These are phyloP conservation scores for Colletotrichum tropicale DNA, from an alignment of 2,329 filamentous ascomycete species.

Conservation along the genomic window DNA sequence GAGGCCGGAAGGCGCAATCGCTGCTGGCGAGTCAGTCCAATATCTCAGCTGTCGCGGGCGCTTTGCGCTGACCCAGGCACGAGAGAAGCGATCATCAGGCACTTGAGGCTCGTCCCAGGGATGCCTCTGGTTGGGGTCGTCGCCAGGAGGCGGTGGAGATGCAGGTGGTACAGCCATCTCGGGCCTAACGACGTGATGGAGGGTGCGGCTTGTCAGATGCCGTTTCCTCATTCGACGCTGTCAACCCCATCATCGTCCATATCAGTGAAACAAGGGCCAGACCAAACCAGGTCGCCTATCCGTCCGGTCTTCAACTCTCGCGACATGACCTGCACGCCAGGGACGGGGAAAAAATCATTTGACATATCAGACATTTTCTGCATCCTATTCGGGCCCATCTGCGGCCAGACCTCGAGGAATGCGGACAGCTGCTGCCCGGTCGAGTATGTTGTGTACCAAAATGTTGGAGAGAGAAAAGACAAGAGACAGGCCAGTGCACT, in stretches of 20 bases:
- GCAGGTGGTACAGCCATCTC: constrained; percentile 14
- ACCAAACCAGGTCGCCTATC: constrained; percentile 10
- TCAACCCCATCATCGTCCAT: not conserved
- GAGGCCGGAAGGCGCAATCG: constrained; percentile 10
- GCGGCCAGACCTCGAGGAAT: not conserved
- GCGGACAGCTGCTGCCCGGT: not conserved
- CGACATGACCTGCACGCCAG: constrained; percentile 14
- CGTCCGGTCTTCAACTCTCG: not conserved
- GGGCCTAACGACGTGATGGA: constrained; percentile 7
- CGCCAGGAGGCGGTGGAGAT: constrained; percentile 16
- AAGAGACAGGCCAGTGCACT: not conserved
- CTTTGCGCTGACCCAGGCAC: constrained; percentile 17
- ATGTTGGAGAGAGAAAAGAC: not conserved
- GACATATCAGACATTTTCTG: not conserved
- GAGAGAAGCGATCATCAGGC: constrained; percentile 16
- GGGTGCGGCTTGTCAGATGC: constrained; percentile 12
- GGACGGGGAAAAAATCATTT: not conserved
- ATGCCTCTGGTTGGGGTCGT: not conserved
- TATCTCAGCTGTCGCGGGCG: constrained; percentile 1
- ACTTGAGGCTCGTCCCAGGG: constrained; percentile 18
- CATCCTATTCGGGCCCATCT: not conserved
- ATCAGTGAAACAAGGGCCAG: constrained; percentile 21
- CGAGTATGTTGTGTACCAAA: not conserved
- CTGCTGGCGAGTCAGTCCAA: constrained; percentile 1
- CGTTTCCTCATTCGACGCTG: constrained; percentile 14